Base-by-base conservation (phyloP, 768 basidiomycete genomes). In the Jaapia argillacea region DNA sequence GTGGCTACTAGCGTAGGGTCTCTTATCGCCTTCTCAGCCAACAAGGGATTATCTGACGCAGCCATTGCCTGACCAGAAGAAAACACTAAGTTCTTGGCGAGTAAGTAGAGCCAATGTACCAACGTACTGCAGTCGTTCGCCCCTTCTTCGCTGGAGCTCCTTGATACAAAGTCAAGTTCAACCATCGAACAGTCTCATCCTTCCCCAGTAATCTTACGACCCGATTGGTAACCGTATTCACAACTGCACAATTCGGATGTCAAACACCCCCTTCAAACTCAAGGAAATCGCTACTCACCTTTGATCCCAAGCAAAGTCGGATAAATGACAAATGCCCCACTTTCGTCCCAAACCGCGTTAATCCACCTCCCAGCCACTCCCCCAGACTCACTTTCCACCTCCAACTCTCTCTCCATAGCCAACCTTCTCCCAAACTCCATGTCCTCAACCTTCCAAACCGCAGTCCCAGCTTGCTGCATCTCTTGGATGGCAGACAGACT, bases 351-450 rank as follows among this genome's bases (percentile, higher is more conserved):
- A n/a, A 91, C 74, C 1, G 81, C 87, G 57, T 88, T 93, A 22
- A 79, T 86, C 71, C 85, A 91, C 53, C 79, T 75, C 20, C 81
- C 86, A 42, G 79, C 83, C 45, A 75, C 67, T 42, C 67, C 70
- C 23, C 81, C 82, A 56, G 87, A 85, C 3, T 79, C 77, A 10
- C 80, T 83, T 27, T 83, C 79, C 44, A 84, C 65, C 64, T 97
- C 92, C 35, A 99, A 63, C 55, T 98, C 96, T 48, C 87, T 72
- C 61, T 99, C 96, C 24, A 82, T 70, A 3, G 94, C 94, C 48
- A 98, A 67, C n/a, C 94, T 74, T 45, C 94, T 71, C n/a, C 94
- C 92, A 55, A 99, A 97, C 60, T 99, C 96, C 96, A 99, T 99
- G 63, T 97, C 92, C 43, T 99, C 96, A 14, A 98, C 79, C 53